phyloP scores from a whole-genome alignment of 139 green algal species.

The Micractinium conductrix region DNA sequence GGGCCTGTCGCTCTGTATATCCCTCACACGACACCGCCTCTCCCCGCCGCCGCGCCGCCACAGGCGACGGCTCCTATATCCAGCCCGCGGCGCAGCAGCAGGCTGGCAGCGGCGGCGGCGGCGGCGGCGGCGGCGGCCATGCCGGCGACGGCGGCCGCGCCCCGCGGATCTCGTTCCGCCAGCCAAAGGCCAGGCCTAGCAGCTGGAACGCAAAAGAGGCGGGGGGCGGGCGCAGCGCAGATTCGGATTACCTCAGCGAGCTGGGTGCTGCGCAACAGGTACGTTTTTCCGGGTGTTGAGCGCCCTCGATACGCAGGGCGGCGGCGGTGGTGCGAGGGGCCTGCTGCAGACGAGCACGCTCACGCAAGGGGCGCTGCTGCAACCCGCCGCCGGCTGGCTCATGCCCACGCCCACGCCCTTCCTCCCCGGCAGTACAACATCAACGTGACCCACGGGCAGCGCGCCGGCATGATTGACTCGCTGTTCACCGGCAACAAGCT shows the following conservation, averaged over 20 bases:
- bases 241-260: slow-evolving; percentile 66
- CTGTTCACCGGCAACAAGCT: slow-evolving; percentile 76
- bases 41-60: no score
- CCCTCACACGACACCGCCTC: no score
- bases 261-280: slow-evolving; percentile 44
- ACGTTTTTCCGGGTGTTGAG: no score
- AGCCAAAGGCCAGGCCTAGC: not conserved
- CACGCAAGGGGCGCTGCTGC: no score
- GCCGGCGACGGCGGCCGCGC: not conserved
- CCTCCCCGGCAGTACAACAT: slow-evolving; percentile 43
- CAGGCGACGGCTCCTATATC: not conserved
- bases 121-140: not conserved
- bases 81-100: not conserved
- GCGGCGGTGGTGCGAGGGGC: no score
- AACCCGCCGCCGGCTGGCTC: no score
- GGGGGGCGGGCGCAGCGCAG: slow-evolving; percentile 39
- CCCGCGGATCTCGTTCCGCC: slow-evolving; percentile 2
- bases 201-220: slow-evolving; percentile 67
- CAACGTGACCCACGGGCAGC: slow-evolving; percentile 47
- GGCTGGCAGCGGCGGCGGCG: not conserved
- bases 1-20: no score
- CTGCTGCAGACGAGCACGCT: no score
- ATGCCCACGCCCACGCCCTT: no score
- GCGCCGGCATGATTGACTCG: slow-evolving; percentile 16
- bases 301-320: no score